Evolutionary conservation across 129 eudicot species (phyloP).

Genomic region (Escallonia rubra): DNA sequence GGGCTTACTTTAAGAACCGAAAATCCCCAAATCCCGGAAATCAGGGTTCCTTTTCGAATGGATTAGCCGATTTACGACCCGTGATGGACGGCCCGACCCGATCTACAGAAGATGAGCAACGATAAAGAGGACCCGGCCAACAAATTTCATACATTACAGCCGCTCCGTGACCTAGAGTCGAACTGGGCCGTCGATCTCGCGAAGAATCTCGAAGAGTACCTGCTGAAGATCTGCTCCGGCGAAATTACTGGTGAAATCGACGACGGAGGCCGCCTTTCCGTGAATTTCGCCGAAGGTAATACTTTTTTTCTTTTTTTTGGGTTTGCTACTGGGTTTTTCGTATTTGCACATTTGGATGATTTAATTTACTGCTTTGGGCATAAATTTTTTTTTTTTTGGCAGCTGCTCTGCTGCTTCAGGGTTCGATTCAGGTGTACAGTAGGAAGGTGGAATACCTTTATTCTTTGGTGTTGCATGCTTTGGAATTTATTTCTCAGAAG

Average conservation of each 20-base stretch:
- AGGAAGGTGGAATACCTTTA: constrained; percentile 89
- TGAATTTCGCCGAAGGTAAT: constrained; percentile 91
- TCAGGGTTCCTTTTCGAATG: constrained; percentile 21
- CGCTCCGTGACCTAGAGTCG: constrained; percentile 75
- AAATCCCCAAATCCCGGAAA: constrained; percentile 6
- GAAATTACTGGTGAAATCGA: constrained; percentile 50
- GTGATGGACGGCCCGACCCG: constrained; percentile 22
- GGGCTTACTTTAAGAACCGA: background rate
- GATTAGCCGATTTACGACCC: no score
- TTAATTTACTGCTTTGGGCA: constrained; percentile 12
- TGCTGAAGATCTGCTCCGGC: constrained; percentile 89
- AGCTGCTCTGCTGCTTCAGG: constrained; percentile 95
- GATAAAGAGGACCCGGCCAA: constrained; percentile 37
- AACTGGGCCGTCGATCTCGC: constrained; percentile 96
- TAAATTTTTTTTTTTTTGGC: constrained; percentile 9
- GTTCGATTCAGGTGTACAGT: constrained; percentile 89
- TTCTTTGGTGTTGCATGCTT: constrained; percentile 82
- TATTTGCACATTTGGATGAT: no score
- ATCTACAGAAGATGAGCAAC: constrained; percentile 31
- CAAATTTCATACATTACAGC: constrained; percentile 58
- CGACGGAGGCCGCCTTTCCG: constrained; percentile 24
- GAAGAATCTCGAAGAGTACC: constrained; percentile 73
- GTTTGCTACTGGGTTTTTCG: background rate
- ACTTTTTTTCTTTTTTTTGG: background rate
- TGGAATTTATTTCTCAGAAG: constrained; percentile 77